Percentiles rank a stretch among this genome's conserved stretches.
Evolutionary conservation across 2,329 filamentous ascomycete species (phyloP).

Genomic region (Aspergillus aculeatinus): DNA sequence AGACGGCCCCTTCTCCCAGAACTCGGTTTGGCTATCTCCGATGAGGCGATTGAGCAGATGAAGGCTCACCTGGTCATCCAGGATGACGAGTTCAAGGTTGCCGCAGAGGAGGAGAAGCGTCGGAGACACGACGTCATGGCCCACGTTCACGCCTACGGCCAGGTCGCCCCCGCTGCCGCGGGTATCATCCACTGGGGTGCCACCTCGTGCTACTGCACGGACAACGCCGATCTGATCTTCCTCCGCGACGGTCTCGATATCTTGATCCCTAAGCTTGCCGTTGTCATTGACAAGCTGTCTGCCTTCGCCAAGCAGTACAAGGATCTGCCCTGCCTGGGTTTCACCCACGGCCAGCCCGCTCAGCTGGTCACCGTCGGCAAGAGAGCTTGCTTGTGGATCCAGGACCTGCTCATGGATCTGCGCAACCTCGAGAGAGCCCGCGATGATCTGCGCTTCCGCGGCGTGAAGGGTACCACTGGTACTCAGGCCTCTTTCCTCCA

Average conservation of each 20-base stretch:
- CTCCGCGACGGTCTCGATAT: slow-evolving; percentile 72
- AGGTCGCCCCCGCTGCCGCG: slow-evolving; percentile 71
- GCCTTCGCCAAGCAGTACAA: slow-evolving; percentile 73
- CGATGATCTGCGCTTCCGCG: slow-evolving; percentile 70
- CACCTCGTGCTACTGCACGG: slow-evolving; percentile 60
- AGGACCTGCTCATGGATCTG: slow-evolving; percentile 74
- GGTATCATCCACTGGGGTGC: slow-evolving; percentile 80
- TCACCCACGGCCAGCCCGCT: slow-evolving; percentile 65
- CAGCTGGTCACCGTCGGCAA: slow-evolving; percentile 65
- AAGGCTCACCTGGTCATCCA: slow-evolving; percentile 70
- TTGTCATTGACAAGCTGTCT: slow-evolving; percentile 71
- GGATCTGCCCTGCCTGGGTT: slow-evolving; percentile 69
- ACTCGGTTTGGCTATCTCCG: slow-evolving; percentile 71
- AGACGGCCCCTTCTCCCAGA: slow-evolving; percentile 44
- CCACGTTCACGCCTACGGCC: slow-evolving; percentile 73
- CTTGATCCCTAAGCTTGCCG: slow-evolving; percentile 74
- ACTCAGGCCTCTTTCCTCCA: slow-evolving; percentile 77
- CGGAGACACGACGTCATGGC: slow-evolving; percentile 65
- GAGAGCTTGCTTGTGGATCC: slow-evolving; percentile 70
- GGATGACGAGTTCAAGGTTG: slow-evolving; percentile 74
- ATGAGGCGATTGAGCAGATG: slow-evolving; percentile 76
- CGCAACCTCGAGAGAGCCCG: slow-evolving; percentile 69
- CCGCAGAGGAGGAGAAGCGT: slow-evolving; percentile 72
- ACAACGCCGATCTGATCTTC: slow-evolving; percentile 77
- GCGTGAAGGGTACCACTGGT: slow-evolving; percentile 70